phyloP scores from a whole-genome alignment of 2,329 filamentous ascomycete genomes.

The Fusarium annulatum region DNA sequence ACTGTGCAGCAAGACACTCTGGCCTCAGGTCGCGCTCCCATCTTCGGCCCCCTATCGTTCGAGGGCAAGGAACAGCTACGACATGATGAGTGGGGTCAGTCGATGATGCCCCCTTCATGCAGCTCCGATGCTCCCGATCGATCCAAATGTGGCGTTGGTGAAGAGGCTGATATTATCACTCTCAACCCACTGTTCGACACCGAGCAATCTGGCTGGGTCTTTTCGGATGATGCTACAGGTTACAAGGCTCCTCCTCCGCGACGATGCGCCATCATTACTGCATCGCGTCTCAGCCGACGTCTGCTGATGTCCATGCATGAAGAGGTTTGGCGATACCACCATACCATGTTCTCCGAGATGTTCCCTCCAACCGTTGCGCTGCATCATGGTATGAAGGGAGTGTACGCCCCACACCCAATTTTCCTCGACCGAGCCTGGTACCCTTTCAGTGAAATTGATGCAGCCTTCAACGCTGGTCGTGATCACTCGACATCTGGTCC shows the following conservation, averaged over 20 bases:
- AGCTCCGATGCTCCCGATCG: constrained; percentile 60
- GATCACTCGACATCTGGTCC: constrained; percentile 72
- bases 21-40: constrained; percentile 60
- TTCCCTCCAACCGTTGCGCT: constrained; percentile 77
- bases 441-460: constrained; percentile 71
- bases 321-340: constrained; percentile 73
- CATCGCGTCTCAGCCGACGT: constrained; percentile 73
- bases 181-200: constrained; percentile 82
- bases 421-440: constrained; percentile 82
- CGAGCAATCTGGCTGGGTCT: constrained; percentile 77
- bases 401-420: constrained; percentile 84
- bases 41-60: constrained; percentile 76
- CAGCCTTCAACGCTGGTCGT: constrained; percentile 82
- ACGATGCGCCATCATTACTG: constrained; percentile 77
- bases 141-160: constrained; percentile 72
- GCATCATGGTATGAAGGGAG: constrained; percentile 81
- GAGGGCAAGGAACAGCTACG: constrained; percentile 59
- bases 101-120: constrained; percentile 66
- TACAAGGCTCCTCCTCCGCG: constrained; percentile 74
- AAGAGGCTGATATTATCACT: constrained; percentile 80
- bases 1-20: constrained; percentile 72
- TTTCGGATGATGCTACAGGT: constrained; percentile 75
- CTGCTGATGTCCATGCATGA: constrained; percentile 79
- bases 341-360: constrained; percentile 84
- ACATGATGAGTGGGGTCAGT: constrained; percentile 63